Percentiles rank a stretch among this genome's conserved stretches.
Conservation (phyloP, 371 early-diverging fungal genomes). For the Mucor mucedo region DNA sequence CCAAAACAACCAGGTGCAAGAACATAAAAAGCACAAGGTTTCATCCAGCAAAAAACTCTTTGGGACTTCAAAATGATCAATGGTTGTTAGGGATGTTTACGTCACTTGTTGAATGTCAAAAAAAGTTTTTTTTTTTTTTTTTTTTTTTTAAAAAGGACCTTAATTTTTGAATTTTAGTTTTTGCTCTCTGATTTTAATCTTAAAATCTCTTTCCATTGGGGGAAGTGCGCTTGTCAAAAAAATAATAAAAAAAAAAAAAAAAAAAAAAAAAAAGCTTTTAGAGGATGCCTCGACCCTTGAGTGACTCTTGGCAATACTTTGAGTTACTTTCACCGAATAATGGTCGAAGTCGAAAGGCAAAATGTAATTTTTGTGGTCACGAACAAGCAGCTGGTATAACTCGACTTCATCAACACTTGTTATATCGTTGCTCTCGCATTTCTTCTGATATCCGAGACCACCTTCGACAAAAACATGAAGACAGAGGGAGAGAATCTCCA, state of each 20-base stretch:
- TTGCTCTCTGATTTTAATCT: neutral
- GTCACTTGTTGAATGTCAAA: constrained; percentile 8
- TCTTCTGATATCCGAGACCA: constrained; percentile 31
- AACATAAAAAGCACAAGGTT: no score
- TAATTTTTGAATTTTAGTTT: neutral
- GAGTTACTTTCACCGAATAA: constrained; percentile 27
- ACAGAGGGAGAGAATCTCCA: constrained; percentile 8
- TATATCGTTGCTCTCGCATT: constrained; percentile 36
- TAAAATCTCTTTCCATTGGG: neutral
- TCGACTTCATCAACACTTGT: constrained; percentile 41
- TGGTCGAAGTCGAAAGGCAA: constrained; percentile 34
- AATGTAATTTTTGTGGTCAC: constrained; percentile 41
- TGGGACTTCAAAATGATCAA: neutral
- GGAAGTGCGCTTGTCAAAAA: neutral
- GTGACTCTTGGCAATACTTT: constrained; percentile 49
- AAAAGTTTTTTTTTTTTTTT: neutral
- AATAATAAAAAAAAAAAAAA: neutral
- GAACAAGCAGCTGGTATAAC: constrained; percentile 45
- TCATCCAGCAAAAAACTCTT: neutral
- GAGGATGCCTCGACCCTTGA: constrained; percentile 48
- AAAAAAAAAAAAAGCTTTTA: neutral
- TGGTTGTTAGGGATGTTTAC: neutral
- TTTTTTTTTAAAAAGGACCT: neutral
- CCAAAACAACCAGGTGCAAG: no score
- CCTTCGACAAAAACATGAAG: constrained; percentile 30